Base-by-base conservation (phyloP, 2,329 filamentous ascomycete species). In the Trichoderma hamatum region DNA sequence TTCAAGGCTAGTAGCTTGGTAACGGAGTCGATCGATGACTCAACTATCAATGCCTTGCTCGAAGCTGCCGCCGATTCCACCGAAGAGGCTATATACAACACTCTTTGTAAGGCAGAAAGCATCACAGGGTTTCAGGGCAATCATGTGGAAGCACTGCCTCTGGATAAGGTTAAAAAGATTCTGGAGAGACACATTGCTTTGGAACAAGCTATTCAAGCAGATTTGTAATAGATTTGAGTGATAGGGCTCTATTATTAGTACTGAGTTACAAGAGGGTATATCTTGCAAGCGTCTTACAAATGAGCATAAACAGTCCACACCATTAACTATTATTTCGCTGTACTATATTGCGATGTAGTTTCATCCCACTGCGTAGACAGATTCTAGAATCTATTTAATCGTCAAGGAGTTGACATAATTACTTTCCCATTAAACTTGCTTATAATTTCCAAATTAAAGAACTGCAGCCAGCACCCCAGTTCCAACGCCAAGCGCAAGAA, bases 1-100 rank as follows among this genome's bases (percentile, higher is more conserved):
- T 82, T 78, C 70, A 79, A 78, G 72, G 78, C 83, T 5, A 74
- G 71, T 3, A 70, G 79, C 6, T 39, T 80, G 58, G 59, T 74
- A 0, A 78, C 74, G 14, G 64, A 73, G 10, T 71, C 72, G 56
- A 77, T 88, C 2, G 85, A 89, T 71, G 87, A 90, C 72, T 79
- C 83, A 63, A 87, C 84, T 3, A 88, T 91, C 70, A 88, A 90
- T 72, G 83, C 83, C 0, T 76, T 90, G 69, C 88, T 91, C 69
- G 84, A 89, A 75, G 89, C 88, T 1, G 84, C 82, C 2, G 86
- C 86, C 0, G 89, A 91, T 74, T 85, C 85, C 0, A 87, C 87
- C 0, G 88, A 91, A 73, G 89, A 92, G 77, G 84, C 88, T 1
- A 89, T 91, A 67, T 85, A 89, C 71, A 91, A 92, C 74, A 84